Conservation (phyloP, 331 rosid species). For the Quercus phellos region DNA sequence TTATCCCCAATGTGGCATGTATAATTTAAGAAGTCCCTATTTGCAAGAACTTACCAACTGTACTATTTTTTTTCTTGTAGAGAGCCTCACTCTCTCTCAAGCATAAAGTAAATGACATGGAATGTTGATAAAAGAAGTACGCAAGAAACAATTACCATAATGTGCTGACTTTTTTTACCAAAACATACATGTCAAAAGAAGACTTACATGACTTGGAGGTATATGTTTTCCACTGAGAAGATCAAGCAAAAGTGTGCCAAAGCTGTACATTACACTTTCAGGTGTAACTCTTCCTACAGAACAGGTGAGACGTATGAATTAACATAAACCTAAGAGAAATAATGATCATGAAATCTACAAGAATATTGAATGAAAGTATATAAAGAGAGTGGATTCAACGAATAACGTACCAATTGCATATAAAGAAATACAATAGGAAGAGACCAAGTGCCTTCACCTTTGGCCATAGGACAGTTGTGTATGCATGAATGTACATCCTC, state of each 20-base stretch:
- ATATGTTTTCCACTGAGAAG: conserved; percentile 97
- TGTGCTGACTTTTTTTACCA: not conserved
- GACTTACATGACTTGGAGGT: conserved; percentile 95
- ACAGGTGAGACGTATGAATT: conserved; percentile 6
- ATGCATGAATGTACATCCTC: not conserved
- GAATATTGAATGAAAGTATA: not conserved
- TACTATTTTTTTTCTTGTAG: not conserved
- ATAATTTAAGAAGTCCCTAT: not conserved
- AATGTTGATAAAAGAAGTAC: not conserved
- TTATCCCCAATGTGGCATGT: not conserved
- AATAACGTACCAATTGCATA: not conserved
- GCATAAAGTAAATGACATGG: not conserved
- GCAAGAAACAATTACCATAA: not conserved
- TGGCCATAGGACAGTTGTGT: not conserved
- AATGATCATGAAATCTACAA: not conserved
- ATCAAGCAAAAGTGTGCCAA: conserved; percentile 92
- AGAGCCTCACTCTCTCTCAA: not conserved
- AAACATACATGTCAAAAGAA: conserved; percentile 16
- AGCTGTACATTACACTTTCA: conserved; percentile 85
- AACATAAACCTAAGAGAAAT: not conserved
- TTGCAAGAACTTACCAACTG: not conserved
- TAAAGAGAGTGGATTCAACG: not conserved
- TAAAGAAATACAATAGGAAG: not conserved
- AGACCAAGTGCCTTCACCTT: not conserved
- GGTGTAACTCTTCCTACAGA: conserved; percentile 78